A percentile compares a stretch with the other conserved stretches of the same genome.
Conservation (phyloP, 441 rosid species). For the Brassica balearica region DNA sequence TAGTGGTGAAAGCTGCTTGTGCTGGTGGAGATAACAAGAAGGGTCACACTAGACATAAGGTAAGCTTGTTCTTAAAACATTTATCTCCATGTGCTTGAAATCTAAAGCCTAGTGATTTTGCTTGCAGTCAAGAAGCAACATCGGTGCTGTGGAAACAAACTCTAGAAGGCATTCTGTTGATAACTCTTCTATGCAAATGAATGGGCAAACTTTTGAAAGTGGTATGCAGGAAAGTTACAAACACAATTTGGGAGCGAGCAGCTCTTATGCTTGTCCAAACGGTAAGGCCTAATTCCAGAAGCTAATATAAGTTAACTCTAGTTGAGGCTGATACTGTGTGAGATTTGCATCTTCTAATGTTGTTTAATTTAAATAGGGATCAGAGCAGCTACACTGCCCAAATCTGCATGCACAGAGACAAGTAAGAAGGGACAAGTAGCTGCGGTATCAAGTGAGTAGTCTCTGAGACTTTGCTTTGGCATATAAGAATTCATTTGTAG, state of each 20-base stretch:
- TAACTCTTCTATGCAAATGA: conserved; percentile 38
- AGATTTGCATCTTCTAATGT: conserved; percentile 33
- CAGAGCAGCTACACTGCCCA: conserved; percentile 45
- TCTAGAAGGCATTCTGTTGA: conserved; percentile 43
- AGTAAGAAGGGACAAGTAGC: conserved; percentile 49
- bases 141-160: conserved; percentile 46
- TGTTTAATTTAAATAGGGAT: conserved; percentile 38
- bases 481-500: not conserved
- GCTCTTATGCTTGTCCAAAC: conserved; percentile 42
- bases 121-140: conserved; percentile 52
- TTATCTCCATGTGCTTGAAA: not conserved
- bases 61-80: conserved; percentile 23
- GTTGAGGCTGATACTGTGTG: conserved; percentile 33
- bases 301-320: conserved; percentile 25
- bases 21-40: conserved; percentile 41
- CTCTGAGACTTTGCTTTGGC: not conserved
- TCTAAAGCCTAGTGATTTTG: conserved; percentile 13
- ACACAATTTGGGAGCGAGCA: conserved; percentile 45
- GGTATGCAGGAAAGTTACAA: conserved; percentile 46
- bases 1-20: conserved; percentile 34
- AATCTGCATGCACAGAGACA: conserved; percentile 47
- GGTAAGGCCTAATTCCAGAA: conserved; percentile 28
- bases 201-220: conserved; percentile 45
- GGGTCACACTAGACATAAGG: conserved; percentile 57
- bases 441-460: conserved; percentile 50